These are phyloP conservation scores for Leishmania guyanensis DNA, from an alignment of 208 protist genomes.

Conservation along the genomic window DNA sequence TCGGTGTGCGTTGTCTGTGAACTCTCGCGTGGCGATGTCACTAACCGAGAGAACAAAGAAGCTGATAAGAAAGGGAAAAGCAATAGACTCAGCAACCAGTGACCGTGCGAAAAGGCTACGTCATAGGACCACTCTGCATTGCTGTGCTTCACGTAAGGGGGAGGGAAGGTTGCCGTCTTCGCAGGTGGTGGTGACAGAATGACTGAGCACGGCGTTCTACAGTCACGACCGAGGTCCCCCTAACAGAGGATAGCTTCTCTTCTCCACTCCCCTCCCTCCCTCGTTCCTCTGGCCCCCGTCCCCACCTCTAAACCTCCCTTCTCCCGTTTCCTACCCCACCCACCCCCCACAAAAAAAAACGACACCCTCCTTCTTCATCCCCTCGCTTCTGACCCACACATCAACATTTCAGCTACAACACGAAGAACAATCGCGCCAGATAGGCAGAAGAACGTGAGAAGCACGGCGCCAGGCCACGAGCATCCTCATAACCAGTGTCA, in stretches of 20 bases:
- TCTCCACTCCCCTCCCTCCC: neutral
- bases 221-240: neutral
- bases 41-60: neutral
- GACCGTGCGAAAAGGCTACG: neutral
- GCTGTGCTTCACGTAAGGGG: neutral
- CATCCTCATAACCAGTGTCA: no score
- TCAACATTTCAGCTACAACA: neutral
- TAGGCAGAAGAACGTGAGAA: neutral
- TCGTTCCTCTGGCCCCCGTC: neutral
- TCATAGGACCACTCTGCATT: neutral
- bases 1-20: neutral
- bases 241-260: neutral
- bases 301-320: neutral
- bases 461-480: neutral
- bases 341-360: neutral
- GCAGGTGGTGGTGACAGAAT: neutral
- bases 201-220: neutral
- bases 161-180: neutral
- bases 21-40: neutral
- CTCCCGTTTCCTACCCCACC: neutral
- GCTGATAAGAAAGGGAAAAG: neutral
- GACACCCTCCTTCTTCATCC: neutral
- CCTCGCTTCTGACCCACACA: neutral
- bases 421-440: neutral
- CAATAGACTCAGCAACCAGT: neutral